These are phyloP conservation scores for Gonium pectorale DNA, from an alignment of 139 green algal species.

Conservation along the genomic window DNA sequence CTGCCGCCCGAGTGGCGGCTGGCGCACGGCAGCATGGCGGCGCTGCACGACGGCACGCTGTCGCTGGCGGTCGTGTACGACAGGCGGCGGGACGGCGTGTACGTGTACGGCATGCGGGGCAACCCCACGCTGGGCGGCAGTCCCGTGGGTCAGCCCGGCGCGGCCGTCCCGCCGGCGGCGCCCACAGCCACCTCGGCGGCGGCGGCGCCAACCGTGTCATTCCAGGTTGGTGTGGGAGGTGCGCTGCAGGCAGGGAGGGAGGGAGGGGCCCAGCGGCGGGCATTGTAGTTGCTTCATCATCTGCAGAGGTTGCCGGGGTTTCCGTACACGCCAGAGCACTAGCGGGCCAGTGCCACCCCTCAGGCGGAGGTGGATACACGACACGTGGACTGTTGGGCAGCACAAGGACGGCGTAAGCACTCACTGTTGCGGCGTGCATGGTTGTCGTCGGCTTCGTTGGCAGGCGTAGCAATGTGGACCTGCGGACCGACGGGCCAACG, in stretches of 20 bases:
- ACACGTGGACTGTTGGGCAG: too few relatives aligned
- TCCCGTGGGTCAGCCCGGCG: neutral
- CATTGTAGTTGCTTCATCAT: too few relatives aligned
- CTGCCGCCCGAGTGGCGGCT: neutral
- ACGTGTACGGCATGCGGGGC: constrained; percentile 22
- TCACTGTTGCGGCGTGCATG: too few relatives aligned
- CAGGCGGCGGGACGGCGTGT: neutral
- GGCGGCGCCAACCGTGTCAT: neutral
- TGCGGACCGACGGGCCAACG: too few relatives aligned
- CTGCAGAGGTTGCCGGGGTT: too few relatives aligned
- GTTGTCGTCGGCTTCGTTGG: too few relatives aligned
- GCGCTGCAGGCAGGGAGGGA: neutral
- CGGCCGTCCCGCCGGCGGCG: neutral
- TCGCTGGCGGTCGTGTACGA: constrained; percentile 17
- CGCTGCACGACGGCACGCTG: constrained; percentile 10
- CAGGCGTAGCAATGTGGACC: too few relatives aligned
- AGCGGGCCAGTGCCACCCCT: too few relatives aligned
- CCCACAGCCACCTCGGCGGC: neutral
- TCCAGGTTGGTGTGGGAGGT: neutral
- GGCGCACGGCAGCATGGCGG: neutral
- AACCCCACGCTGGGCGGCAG: constrained; percentile 29
- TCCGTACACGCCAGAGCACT: too few relatives aligned
- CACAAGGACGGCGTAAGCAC: too few relatives aligned
- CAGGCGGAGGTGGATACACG: too few relatives aligned
- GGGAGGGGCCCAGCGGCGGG: too few relatives aligned